A percentile compares a stretch with the other conserved stretches of the same genome.
Evolutionary conservation across 139 green algal species (phyloP).

Genomic region (Chlorella sorokiniana): DNA sequence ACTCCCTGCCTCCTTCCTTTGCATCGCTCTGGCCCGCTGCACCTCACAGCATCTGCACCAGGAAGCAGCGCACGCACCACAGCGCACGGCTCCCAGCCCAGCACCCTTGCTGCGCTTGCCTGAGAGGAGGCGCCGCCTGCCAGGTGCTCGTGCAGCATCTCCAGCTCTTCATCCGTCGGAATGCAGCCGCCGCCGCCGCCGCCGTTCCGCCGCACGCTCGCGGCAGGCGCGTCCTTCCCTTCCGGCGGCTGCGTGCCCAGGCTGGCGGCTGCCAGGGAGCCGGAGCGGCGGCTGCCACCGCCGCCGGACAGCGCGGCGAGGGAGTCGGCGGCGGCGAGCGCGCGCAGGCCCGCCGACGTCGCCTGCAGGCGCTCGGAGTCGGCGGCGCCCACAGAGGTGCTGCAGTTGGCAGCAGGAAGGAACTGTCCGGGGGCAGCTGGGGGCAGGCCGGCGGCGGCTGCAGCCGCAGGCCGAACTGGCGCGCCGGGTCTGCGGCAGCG

Average conservation of each 20-base stretch:
- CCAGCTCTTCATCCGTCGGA: slow-evolving; percentile 17
- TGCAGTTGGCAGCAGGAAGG: neutral
- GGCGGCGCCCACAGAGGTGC: neutral
- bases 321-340: slow-evolving; percentile 3
- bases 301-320: neutral
- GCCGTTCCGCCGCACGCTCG: neutral
- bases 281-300: slow-evolving; percentile 7
- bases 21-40: too few species aligned
- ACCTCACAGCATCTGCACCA: too few species aligned
- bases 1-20: too few species aligned
- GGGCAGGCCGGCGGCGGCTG: neutral
- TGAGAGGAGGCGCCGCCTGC: neutral
- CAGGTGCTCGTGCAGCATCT: slow-evolving; percentile 7
- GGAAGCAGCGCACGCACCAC: neutral
- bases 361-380: slow-evolving; percentile 1
- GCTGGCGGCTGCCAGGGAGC: neutral
- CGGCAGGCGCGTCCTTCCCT: neutral
- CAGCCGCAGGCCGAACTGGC: neutral
- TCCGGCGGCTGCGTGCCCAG: neutral
- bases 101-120: too few species aligned
- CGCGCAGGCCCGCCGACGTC: neutral
- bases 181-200: neutral
- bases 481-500: neutral
- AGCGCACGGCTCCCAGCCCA: too few species aligned
- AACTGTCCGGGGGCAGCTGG: neutral